Evolutionary conservation across 1,284 basidiomycete species (phyloP).

Genomic region (Fomitopsis pinicola): DNA sequence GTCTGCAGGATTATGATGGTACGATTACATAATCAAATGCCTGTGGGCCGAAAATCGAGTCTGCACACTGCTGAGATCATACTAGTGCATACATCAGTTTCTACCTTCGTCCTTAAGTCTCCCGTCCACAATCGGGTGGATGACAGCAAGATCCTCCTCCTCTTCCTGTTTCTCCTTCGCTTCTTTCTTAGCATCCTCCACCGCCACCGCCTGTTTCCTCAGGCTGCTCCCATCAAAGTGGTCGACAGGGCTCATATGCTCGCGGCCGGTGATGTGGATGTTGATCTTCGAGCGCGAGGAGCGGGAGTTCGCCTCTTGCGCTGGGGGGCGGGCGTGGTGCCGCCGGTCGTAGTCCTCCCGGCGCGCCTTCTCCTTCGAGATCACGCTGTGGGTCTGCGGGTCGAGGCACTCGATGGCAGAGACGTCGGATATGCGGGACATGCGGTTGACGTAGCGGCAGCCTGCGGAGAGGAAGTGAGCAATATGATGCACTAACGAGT

Average conservation of each 20-base stretch:
- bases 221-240: slow-evolving; percentile 58
- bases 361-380: slow-evolving; percentile 39
- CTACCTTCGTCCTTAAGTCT: slow-evolving; percentile 63
- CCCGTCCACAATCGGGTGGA: slow-evolving; percentile 70
- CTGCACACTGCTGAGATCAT: no score
- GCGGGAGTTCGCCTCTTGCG: slow-evolving; percentile 5
- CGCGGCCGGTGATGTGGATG: slow-evolving; percentile 54
- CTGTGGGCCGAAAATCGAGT: no score
- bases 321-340: neutral
- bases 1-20: no score
- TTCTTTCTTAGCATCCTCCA: slow-evolving; percentile 25
- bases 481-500: neutral
- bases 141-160: slow-evolving; percentile 55
- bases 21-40: no score
- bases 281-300: slow-evolving; percentile 25
- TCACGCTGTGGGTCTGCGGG: slow-evolving; percentile 36
- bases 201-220: slow-evolving; percentile 29
- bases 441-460: slow-evolving; percentile 61
- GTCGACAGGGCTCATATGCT: slow-evolving; percentile 80
- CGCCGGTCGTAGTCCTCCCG: slow-evolving; percentile 22
- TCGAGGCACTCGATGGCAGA: slow-evolving; percentile 31
- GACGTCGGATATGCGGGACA: slow-evolving; percentile 38
- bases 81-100: slow-evolving; percentile 9
- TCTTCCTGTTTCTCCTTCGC: slow-evolving; percentile 27
- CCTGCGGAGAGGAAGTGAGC: slow-evolving; percentile 33